Conservation (phyloP, 768 basidiomycete species). For the Thelephora aurantiotincta region DNA sequence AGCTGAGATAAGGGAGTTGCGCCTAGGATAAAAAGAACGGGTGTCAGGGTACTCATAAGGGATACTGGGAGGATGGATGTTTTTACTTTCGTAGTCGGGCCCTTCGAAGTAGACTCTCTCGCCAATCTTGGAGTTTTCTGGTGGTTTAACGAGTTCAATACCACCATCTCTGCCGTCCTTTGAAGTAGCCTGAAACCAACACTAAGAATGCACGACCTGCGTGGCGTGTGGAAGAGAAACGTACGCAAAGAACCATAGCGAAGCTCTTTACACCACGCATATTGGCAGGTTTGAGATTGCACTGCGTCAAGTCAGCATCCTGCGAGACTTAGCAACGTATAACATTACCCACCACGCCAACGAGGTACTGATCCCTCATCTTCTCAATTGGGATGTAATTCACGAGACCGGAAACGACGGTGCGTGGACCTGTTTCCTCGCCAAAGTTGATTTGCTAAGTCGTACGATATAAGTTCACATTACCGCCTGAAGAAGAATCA, state of each 20-base stretch:
- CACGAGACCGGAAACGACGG: constrained; percentile 93
- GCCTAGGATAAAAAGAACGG: constrained; percentile 20
- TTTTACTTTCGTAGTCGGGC: constrained; percentile 60
- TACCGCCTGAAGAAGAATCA: not conserved
- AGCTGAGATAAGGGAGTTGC: constrained; percentile 65
- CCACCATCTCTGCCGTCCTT: constrained; percentile 85
- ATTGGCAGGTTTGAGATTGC: constrained; percentile 87
- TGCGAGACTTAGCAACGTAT: not conserved
- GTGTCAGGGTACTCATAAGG: not conserved
- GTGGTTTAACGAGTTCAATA: constrained; percentile 85
- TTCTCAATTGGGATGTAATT: constrained; percentile 93
- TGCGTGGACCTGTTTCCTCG: constrained; percentile 87
- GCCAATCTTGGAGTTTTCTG: constrained; percentile 73
- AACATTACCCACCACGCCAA: constrained; percentile 53
- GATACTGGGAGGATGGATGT: not conserved
- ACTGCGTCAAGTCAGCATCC: constrained; percentile 25
- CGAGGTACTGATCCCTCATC: constrained; percentile 72
- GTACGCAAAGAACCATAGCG: constrained; percentile 91
- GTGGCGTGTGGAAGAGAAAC: constrained; percentile 11
- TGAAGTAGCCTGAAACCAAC: constrained; percentile 54
- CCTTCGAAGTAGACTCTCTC: constrained; percentile 96
- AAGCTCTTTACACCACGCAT: constrained; percentile 98
- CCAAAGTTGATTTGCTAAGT: constrained; percentile 87
- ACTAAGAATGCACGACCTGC: not conserved
- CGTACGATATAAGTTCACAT: constrained; percentile 2